Base-by-base conservation (phyloP, 495 filamentous ascomycete genomes). In the Annulohypoxylon nitens region DNA sequence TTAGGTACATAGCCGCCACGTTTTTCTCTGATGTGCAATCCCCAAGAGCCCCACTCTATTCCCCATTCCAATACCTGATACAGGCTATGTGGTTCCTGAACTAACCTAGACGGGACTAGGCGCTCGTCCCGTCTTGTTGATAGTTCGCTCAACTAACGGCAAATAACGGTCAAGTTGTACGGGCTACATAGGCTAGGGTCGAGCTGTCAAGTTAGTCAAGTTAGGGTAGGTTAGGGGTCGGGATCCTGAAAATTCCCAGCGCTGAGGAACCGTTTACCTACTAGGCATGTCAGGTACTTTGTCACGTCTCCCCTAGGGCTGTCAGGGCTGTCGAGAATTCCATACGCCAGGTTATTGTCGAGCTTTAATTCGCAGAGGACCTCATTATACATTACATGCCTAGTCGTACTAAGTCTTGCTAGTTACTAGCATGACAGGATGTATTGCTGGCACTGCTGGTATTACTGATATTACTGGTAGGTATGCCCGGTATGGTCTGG, bases 221-320 rank as follows among this genome's bases (percentile, higher is more conserved):
- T 23, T 23, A 23, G 20, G 34, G 34, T 10, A 57, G 25, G 45
- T 59, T 65, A 61, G 54, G 34, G 57, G 36, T 47, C 10, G 53
- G 60, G 60, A 25, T 73, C 60, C 58, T 69, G 43, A 67, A 33
- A 64, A 68, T 73, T 73, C 64, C 64, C 64, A 69, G 70, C 60
- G 30, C 57, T 73, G 26, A 58, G 64, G 64, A 69, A 68, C 64
- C 43, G 34, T 33, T 26, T 63, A 30, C 3, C 3, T 30, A 30
- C 30, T 30, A 30, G 3, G 30, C 5, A 45, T 59, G 64, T 61
- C 47, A 69, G 36, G 37, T 62, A 51, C 43, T 61, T 20, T 66
- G 25, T 51, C 50, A 30, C 26, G 55, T 25, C 33, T 55, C 51
- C 33, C 39, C 34, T 18, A 64, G 61, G 33, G 39, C 63, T 47